A percentile compares a stretch with the other conserved stretches of the same genome.
Evolutionary conservation across 2,329 filamentous ascomycete genomes (phyloP).

Genomic region (Knufia fluminis): DNA sequence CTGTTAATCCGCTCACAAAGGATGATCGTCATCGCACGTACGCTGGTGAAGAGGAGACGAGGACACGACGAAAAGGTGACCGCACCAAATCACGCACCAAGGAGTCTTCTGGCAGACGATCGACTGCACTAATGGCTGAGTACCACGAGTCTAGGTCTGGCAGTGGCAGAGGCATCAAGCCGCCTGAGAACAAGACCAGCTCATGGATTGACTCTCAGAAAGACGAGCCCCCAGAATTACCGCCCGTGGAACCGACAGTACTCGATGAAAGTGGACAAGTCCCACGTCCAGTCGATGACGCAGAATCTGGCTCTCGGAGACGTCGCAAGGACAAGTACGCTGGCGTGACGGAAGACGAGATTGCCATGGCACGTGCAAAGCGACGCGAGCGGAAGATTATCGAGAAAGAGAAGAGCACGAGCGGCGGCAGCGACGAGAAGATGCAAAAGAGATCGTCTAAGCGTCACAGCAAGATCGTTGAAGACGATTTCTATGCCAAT

Average conservation of each 20-base stretch:
- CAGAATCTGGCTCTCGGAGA: conserved; percentile 24
- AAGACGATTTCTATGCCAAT: conserved; percentile 19
- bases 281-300: conserved; percentile 23
- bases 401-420: conserved; percentile 21
- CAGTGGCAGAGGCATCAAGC: conserved; percentile 22
- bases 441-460: conserved; percentile 10
- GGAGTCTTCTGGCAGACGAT: conserved; percentile 26
- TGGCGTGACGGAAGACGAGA: conserved; percentile 32
- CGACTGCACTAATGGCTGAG: conserved; percentile 25
- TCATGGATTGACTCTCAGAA: conserved; percentile 42
- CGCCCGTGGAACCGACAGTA: conserved; percentile 38
- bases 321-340: conserved; percentile 34
- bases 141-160: conserved; percentile 27
- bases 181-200: conserved; percentile 37
- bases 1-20: conserved; percentile 14
- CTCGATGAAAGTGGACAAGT: conserved; percentile 29
- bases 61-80: conserved; percentile 22
- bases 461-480: conserved; percentile 12
- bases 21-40: conserved; percentile 28
- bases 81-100: conserved; percentile 28
- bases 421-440: conserved; percentile 19
- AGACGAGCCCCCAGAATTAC: conserved; percentile 39
- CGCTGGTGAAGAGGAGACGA: conserved; percentile 23
- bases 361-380: conserved; percentile 29
- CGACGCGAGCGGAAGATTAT: conserved; percentile 12